Percentiles rank a stretch among this genome's conserved stretches.
phyloP scores from a whole-genome alignment of 768 basidiomycete species.

The Rubroboletus pulcherrimus region DNA sequence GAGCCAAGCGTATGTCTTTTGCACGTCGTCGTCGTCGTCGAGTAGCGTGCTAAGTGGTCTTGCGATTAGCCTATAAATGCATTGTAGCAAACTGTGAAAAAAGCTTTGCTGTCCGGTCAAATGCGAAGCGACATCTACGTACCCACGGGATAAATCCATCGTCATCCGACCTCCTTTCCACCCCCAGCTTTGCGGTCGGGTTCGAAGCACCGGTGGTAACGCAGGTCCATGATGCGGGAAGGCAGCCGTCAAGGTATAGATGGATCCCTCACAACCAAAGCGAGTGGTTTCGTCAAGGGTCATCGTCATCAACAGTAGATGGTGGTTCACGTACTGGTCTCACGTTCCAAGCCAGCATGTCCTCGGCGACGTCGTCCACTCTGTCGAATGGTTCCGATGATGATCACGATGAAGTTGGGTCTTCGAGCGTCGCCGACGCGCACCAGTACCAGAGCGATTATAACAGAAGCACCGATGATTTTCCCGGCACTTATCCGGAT shows the following conservation, averaged over 20 bases:
- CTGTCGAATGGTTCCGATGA: slow-evolving; percentile 31
- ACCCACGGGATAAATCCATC: slow-evolving; percentile 57
- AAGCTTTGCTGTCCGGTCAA: slow-evolving; percentile 74
- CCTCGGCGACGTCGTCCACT: slow-evolving; percentile 34
- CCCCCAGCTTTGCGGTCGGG: slow-evolving; percentile 35
- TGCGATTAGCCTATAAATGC: slow-evolving; percentile 38
- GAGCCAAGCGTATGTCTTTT: slow-evolving; percentile 42
- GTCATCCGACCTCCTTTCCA: slow-evolving; percentile 15
- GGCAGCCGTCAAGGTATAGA: slow-evolving; percentile 33
- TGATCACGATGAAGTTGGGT: slow-evolving; percentile 34
- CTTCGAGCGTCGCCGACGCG: slow-evolving; percentile 26
- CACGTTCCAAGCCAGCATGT: slow-evolving; percentile 35
- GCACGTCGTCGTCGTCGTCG: neutral
- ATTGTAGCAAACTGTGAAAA: slow-evolving; percentile 58
- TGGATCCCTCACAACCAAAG: slow-evolving; percentile 41
- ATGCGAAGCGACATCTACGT: slow-evolving; percentile 74
- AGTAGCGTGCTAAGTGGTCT: slow-evolving; percentile 4
- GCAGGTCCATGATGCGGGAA: slow-evolving; percentile 39
- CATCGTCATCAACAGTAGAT: slow-evolving; percentile 13
- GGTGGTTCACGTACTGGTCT: slow-evolving; percentile 27
- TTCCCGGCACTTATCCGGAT: slow-evolving; percentile 14
- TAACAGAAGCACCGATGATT: slow-evolving; percentile 8
- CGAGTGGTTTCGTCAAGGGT: slow-evolving; percentile 24
- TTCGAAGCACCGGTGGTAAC: slow-evolving; percentile 46
- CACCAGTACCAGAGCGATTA: slow-evolving; percentile 32